Conservation (phyloP, 257 asterid species). For the Lantana camara region DNA sequence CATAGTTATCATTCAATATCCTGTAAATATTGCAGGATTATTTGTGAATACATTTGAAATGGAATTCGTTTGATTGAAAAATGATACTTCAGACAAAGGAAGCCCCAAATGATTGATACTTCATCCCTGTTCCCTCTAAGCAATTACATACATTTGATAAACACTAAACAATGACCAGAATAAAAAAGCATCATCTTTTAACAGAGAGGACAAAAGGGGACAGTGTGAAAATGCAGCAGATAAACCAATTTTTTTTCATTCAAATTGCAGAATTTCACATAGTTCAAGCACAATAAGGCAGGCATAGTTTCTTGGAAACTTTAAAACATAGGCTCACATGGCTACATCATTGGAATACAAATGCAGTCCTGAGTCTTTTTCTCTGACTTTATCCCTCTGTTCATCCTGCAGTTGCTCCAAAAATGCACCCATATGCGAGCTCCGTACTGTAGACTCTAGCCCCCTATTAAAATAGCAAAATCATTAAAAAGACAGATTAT, state of each 20-base stretch:
- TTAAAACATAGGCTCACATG: conserved; percentile 64
- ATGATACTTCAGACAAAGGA: conserved; percentile 15
- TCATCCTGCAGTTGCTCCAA: conserved; percentile 81
- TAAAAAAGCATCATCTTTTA: background rate
- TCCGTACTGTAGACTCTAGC: conserved; percentile 60
- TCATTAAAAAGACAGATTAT: conserved; percentile 2
- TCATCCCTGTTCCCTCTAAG: background rate
- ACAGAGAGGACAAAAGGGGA: conserved; percentile 1
- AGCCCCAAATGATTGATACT: background rate
- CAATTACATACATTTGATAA: conserved; percentile 3
- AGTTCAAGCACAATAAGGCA: conserved; percentile 3
- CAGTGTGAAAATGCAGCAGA: background rate
- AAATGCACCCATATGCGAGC: conserved; percentile 86
- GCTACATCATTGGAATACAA: conserved; percentile 84
- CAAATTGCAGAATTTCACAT: conserved; percentile 19
- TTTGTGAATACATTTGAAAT: conserved; percentile 14
- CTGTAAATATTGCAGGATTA: conserved; percentile 41
- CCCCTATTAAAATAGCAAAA: conserved; percentile 52
- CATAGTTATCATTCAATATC: conserved; percentile 61
- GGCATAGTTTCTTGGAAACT: conserved; percentile 9
- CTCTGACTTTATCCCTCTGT: conserved; percentile 59
- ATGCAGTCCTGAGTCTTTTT: conserved; percentile 78
- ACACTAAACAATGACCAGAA: background rate
- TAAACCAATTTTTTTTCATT: background rate
- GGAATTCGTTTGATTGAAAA: conserved; percentile 13